Evolutionary conservation across 1,139 yeast genomes (phyloP).

Genomic region (Ogataea hybrid): DNA sequence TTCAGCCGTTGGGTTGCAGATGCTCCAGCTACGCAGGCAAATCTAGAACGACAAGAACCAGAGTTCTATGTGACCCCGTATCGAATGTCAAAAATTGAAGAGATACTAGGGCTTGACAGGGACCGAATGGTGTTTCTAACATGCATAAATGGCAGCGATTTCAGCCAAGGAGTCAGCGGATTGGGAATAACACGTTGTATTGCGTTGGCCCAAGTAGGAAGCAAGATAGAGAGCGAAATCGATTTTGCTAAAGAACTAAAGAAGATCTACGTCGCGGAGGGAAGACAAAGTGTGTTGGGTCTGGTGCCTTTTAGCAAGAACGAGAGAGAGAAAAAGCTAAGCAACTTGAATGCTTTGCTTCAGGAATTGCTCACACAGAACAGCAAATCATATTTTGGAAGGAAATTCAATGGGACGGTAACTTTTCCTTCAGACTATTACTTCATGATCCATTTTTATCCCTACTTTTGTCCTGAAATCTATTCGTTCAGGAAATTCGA

Average conservation of each 20-base stretch:
- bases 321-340: constrained; percentile 22
- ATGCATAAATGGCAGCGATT: constrained; percentile 60
- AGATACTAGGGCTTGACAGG: constrained; percentile 38
- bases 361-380: constrained; percentile 28
- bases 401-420: constrained; percentile 26
- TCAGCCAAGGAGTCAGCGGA: constrained; percentile 46
- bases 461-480: constrained; percentile 23
- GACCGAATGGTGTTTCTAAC: constrained; percentile 49
- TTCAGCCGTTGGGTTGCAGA: constrained; percentile 47
- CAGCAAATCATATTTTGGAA: constrained; percentile 35
- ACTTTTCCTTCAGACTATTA: constrained; percentile 38
- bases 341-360: constrained; percentile 30
- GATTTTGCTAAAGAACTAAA: constrained; percentile 21
- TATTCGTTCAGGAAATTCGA: constrained; percentile 15
- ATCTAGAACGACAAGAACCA: constrained; percentile 18
- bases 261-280: constrained; percentile 19
- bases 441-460: constrained; percentile 37
- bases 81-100: constrained; percentile 33
- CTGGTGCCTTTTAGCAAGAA: constrained; percentile 11
- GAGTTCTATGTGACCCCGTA: constrained; percentile 48
- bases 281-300: constrained; percentile 14
- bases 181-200: constrained; percentile 50
- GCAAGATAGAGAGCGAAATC: constrained; percentile 18
- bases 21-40: constrained; percentile 36
- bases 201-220: constrained; percentile 36